Percentiles rank a stretch among this genome's conserved stretches.
phyloP scores from a whole-genome alignment of 225 moss, liverwort and hornwort genomes.

The Polytrichum commune region DNA sequence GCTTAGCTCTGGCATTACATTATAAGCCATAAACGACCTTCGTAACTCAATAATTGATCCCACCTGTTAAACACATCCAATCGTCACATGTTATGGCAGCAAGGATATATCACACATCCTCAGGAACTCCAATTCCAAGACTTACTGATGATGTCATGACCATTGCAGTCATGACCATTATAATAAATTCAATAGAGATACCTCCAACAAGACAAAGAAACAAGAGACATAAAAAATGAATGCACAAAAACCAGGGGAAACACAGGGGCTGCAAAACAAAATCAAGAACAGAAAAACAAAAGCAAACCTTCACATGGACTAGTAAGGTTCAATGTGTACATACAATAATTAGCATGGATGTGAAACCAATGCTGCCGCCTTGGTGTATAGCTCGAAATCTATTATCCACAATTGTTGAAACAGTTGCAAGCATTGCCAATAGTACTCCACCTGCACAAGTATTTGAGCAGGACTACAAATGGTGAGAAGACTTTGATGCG shows the following conservation, averaged over 20 bases:
- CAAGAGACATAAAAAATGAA: neutral
- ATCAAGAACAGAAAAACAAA: no score
- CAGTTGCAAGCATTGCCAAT: slow-evolving; percentile 89
- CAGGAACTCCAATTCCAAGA: neutral
- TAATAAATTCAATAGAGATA: neutral
- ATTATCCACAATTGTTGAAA: slow-evolving; percentile 92
- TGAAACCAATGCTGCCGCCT: slow-evolving; percentile 96
- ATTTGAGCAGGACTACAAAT: no score
- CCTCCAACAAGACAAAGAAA: neutral
- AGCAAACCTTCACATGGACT: neutral
- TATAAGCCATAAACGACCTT: slow-evolving; percentile 93
- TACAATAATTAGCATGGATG: slow-evolving; percentile 99
- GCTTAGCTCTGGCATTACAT: slow-evolving; percentile 98
- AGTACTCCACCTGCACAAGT: slow-evolving; percentile 65
- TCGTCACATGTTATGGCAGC: neutral
- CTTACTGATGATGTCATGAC: neutral
- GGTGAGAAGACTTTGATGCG: no score
- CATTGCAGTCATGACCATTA: neutral
- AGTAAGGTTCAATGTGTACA: slow-evolving; percentile 15
- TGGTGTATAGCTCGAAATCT: slow-evolving; percentile 90
- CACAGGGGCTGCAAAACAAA: no score
- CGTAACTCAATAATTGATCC: slow-evolving; percentile 97
- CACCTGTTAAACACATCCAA: slow-evolving; percentile 43
- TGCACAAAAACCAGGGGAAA: no score
- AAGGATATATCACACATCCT: neutral